These are phyloP conservation scores for Talaromyces pinophilus DNA, from an alignment of 2,329 filamentous ascomycete species.

Conservation along the genomic window DNA sequence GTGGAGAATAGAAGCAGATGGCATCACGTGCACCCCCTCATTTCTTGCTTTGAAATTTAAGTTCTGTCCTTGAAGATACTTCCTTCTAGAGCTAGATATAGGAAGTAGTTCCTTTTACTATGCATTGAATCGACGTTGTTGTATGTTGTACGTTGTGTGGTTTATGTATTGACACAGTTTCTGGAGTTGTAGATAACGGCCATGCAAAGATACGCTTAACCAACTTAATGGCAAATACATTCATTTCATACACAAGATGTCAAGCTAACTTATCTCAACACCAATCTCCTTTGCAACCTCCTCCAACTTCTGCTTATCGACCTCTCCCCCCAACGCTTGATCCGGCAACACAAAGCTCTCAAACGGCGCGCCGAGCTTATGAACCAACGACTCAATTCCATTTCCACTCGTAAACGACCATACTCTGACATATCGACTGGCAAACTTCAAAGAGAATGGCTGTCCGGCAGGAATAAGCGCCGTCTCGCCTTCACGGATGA, in stretches of 20 bases:
- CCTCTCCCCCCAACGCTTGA: slow-evolving; percentile 16
- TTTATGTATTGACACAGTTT: background rate
- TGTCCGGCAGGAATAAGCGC: background rate
- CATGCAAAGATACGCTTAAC: background rate
- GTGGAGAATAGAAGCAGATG: background rate
- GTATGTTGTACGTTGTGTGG: background rate
- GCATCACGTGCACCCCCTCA: background rate
- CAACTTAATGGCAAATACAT: background rate
- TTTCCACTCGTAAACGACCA: slow-evolving; percentile 53
- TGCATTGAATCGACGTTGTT: background rate
- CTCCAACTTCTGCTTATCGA: background rate
- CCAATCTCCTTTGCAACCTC: background rate
- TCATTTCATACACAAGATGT: background rate
- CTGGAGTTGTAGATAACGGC: background rate
- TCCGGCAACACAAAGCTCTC: slow-evolving; percentile 46
- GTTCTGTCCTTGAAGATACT: too few species aligned
- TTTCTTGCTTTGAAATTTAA: background rate
- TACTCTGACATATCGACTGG: slow-evolving; percentile 50
- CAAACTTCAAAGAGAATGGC: slow-evolving; percentile 41
- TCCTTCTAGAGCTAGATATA: too few species aligned
- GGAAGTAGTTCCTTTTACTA: too few species aligned
- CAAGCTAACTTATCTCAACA: background rate
- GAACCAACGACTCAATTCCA: slow-evolving; percentile 52
- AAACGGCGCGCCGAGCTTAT: slow-evolving; percentile 40
- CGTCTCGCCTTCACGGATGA: background rate